A percentile compares a stretch with the other conserved stretches of the same genome.
These are phyloP conservation scores for Salvia splendens DNA, from an alignment of 257 asterid genomes.

Conservation along the genomic window DNA sequence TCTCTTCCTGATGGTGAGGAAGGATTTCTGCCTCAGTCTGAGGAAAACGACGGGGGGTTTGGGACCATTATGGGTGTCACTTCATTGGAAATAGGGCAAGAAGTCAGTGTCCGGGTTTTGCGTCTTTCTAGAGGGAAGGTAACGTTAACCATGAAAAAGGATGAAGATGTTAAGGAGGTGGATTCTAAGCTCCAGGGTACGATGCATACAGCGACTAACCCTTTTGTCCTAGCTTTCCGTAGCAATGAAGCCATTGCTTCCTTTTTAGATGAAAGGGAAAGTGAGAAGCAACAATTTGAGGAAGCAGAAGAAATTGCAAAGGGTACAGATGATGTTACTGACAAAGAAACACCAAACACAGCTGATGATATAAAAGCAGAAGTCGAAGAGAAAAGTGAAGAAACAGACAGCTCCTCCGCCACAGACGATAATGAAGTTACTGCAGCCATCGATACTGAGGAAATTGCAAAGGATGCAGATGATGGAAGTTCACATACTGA, in stretches of 20 bases:
- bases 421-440: slow-evolving; percentile 27
- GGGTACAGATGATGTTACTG: slow-evolving; percentile 19
- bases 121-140: slow-evolving; percentile 77
- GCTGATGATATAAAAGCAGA: slow-evolving; percentile 28
- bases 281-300: slow-evolving; percentile 43
- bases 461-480: slow-evolving; percentile 19
- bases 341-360: not conserved
- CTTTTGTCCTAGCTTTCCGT: slow-evolving; percentile 81
- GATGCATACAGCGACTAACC: slow-evolving; percentile 72
- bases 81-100: slow-evolving; percentile 78
- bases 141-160: slow-evolving; percentile 90
- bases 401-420: too few relatives aligned
- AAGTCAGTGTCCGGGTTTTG: slow-evolving; percentile 82
- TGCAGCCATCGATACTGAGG: too few relatives aligned
- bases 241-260: slow-evolving; percentile 62
- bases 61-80: slow-evolving; percentile 66
- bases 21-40: slow-evolving; percentile 83
- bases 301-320: slow-evolving; percentile 34
- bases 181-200: slow-evolving; percentile 65
- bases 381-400: slow-evolving; percentile 1
- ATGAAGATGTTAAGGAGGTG: slow-evolving; percentile 54
- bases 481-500: slow-evolving; percentile 37
- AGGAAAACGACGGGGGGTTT: slow-evolving; percentile 70
- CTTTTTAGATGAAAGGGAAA: slow-evolving; percentile 67
- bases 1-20: slow-evolving; percentile 97